Evolutionary conservation across 2,329 filamentous ascomycete species (phyloP).

Genomic region (Fusarium clavum): DNA sequence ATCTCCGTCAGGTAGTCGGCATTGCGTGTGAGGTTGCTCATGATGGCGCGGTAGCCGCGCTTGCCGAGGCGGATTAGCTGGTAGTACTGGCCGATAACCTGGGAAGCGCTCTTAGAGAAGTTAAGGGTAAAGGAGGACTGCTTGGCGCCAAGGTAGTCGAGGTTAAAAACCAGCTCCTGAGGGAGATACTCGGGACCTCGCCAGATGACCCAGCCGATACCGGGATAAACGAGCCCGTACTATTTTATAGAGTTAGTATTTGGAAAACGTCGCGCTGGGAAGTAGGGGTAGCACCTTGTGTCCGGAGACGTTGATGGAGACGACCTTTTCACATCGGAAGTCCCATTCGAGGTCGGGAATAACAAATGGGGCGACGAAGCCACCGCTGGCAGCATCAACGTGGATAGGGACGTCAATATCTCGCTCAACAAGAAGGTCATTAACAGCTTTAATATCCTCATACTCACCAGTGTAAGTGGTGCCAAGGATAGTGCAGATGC

Average conservation of each 20-base stretch:
- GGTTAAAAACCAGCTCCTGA: slow-evolving; percentile 96
- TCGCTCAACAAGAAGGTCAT: slow-evolving; percentile 82
- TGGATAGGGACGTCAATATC: slow-evolving; percentile 87
- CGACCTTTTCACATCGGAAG: slow-evolving; percentile 87
- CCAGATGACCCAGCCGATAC: slow-evolving; percentile 96
- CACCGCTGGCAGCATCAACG: slow-evolving; percentile 91
- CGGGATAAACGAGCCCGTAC: slow-evolving; percentile 80
- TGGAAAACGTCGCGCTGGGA: no score
- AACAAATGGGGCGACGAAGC: slow-evolving; percentile 93
- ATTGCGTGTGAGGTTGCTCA: slow-evolving; percentile 90
- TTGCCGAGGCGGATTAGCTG: slow-evolving; percentile 95
- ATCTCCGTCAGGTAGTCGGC: slow-evolving; percentile 85
- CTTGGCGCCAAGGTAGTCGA: slow-evolving; percentile 97
- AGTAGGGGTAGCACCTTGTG: slow-evolving; percentile 69
- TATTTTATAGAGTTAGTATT: no score
- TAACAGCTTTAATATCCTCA: slow-evolving; percentile 92
- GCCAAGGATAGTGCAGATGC: slow-evolving; percentile 90
- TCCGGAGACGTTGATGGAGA: slow-evolving; percentile 93
- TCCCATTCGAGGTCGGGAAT: slow-evolving; percentile 89
- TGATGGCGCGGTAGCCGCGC: slow-evolving; percentile 90
- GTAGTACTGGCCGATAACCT: slow-evolving; percentile 97
- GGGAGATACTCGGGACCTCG: slow-evolving; percentile 84
- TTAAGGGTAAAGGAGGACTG: slow-evolving; percentile 97
- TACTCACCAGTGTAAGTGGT: slow-evolving; percentile 97
- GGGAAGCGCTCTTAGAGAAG: slow-evolving; percentile 94